Evolutionary conservation across 371 early-diverging fungal species (phyloP).

Genomic region (Paraphysoderma sedebokerense): DNA sequence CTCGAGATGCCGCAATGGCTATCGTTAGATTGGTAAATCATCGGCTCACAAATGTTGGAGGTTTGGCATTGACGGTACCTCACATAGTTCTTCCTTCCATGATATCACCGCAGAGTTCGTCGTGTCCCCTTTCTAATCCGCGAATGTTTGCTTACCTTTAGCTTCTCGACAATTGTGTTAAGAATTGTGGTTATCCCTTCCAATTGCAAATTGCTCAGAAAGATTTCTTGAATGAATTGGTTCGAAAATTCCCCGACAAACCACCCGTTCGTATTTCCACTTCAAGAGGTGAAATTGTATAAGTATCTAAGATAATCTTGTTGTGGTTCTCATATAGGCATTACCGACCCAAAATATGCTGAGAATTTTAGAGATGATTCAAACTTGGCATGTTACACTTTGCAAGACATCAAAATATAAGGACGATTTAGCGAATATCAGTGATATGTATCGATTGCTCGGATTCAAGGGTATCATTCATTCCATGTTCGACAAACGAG

Average conservation of each 20-base stretch:
- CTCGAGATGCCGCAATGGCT: constrained; percentile 70
- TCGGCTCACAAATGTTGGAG: constrained; percentile 7
- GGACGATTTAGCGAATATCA: constrained; percentile 75
- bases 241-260: constrained; percentile 71
- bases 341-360: constrained; percentile 44
- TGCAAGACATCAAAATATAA: constrained; percentile 62
- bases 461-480: constrained; percentile 41
- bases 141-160: constrained; percentile 6
- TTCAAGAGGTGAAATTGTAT: not conserved
- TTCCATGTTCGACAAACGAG: not conserved
- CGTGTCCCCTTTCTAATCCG: too few relatives aligned
- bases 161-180: constrained; percentile 83
- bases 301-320: not conserved
- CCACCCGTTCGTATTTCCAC: constrained; percentile 34
- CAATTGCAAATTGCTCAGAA: constrained; percentile 82
- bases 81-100: not conserved
- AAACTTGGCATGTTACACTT: constrained; percentile 79
- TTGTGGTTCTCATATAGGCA: constrained; percentile 5
- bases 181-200: constrained; percentile 92
- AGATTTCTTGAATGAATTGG: constrained; percentile 87
- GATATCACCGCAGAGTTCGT: too few relatives aligned
- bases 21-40: constrained; percentile 60
- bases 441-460: constrained; percentile 78
- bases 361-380: constrained; percentile 75
- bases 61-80: constrained; percentile 4